Evolutionary conservation across 2,329 filamentous ascomycete species (phyloP).

Genomic region (Huntiella moniliformis): DNA sequence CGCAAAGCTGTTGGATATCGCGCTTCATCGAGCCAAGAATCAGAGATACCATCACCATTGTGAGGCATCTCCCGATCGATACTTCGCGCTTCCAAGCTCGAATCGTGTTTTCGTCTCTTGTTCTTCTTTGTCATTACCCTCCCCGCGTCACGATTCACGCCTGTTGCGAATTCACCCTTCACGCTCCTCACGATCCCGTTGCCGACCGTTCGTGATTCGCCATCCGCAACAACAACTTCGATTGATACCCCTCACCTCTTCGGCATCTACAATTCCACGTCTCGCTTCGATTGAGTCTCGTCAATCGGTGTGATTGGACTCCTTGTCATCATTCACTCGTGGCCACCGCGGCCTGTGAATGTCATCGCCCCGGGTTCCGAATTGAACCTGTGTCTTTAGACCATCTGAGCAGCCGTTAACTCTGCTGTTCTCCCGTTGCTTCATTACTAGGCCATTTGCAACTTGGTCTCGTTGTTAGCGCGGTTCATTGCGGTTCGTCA

Average conservation of each 20-base stretch:
- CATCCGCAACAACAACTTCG: neutral
- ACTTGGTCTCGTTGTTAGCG: too few species aligned
- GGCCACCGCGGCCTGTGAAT: too few species aligned
- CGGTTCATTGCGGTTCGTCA: too few species aligned
- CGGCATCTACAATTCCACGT: too few species aligned
- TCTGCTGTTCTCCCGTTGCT: neutral
- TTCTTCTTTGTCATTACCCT: neutral
- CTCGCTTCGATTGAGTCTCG: too few species aligned
- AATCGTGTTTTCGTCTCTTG: neutral
- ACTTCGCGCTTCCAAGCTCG: conserved; percentile 1
- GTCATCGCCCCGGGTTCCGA: too few species aligned
- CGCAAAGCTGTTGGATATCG: neutral
- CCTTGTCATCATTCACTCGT: too few species aligned
- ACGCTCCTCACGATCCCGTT: conserved; percentile 1
- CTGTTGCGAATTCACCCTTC: neutral
- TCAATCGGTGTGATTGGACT: too few species aligned
- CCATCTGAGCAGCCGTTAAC: conserved; percentile 1
- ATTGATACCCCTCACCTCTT: too few species aligned
- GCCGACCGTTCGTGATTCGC: neutral
- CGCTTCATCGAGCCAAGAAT: conserved; percentile 9
- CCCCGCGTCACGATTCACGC: conserved; percentile 1
- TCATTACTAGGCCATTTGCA: too few species aligned
- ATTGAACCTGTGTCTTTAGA: too few species aligned
- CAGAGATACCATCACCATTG: conserved; percentile 7
- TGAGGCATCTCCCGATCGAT: conserved; percentile 11